Evolutionary conservation across 208 protist genomes (phyloP).

Genomic region (Acanthamoeba healyi): DNA sequence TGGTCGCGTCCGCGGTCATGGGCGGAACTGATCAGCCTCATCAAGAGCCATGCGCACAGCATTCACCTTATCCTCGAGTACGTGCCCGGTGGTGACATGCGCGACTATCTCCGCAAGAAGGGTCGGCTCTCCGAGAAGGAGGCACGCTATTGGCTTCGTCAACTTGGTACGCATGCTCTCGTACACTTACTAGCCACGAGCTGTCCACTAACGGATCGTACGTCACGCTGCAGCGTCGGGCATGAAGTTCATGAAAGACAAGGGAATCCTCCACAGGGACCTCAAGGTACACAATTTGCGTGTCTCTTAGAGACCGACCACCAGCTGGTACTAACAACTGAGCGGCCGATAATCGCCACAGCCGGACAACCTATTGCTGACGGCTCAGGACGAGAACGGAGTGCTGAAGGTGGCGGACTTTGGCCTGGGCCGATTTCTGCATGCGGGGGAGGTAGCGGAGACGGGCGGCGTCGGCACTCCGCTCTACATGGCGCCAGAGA

Average conservation of each 20-base stretch:
- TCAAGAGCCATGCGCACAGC: constrained; percentile 13
- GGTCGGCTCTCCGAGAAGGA: constrained; percentile 17
- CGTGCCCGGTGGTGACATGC: constrained; percentile 23
- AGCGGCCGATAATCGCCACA: no score
- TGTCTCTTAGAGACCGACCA: no score
- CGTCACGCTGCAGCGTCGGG: neutral
- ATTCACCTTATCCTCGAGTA: constrained; percentile 59
- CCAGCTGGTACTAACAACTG: no score
- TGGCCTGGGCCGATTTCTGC: constrained; percentile 44
- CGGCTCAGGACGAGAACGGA: neutral
- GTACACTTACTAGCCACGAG: no score
- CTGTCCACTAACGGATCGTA: neutral
- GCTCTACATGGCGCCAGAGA: constrained; percentile 55
- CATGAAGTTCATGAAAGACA: constrained; percentile 47
- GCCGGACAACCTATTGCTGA: constrained; percentile 42
- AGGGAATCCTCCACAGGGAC: constrained; percentile 27
- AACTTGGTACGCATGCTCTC: neutral
- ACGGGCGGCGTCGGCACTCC: constrained; percentile 28
- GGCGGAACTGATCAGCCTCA: constrained; percentile 1
- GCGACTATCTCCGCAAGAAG: constrained; percentile 43
- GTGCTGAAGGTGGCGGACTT: constrained; percentile 38
- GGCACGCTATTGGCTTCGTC: constrained; percentile 8
- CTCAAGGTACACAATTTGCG: no score
- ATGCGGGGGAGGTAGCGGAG: constrained; percentile 1
- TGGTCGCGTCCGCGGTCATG: constrained; percentile 4